These are phyloP conservation scores for Amanita inopinata DNA, from an alignment of 768 basidiomycete species.

Conservation along the genomic window DNA sequence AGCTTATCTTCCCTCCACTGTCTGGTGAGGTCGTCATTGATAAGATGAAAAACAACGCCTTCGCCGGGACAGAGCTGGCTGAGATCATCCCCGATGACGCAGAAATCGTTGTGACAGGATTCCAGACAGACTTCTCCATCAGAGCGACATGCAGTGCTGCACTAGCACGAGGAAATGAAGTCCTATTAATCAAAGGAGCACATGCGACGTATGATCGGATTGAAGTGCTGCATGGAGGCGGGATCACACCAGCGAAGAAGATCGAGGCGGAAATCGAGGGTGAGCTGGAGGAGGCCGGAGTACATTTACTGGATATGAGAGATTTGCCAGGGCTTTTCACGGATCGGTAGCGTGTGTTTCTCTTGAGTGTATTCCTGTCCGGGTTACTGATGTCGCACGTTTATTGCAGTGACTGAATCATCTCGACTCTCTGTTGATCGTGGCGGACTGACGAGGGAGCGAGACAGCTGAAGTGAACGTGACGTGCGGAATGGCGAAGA, in stretches of 20 bases:
- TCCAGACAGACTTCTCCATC: constrained; percentile 59
- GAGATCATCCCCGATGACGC: constrained; percentile 41
- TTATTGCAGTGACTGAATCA: too few relatives aligned
- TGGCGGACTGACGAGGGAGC: too few relatives aligned
- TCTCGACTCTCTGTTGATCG: too few relatives aligned
- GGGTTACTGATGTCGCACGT: too few relatives aligned
- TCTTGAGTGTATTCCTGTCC: not conserved
- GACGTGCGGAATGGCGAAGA: too few relatives aligned
- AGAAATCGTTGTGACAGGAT: constrained; percentile 56
- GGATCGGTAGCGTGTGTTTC: constrained; percentile 28
- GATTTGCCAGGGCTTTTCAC: constrained; percentile 51
- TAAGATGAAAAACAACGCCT: constrained; percentile 65
- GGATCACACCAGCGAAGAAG: constrained; percentile 37
- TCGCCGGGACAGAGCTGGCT: constrained; percentile 45
- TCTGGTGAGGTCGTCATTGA: constrained; percentile 47
- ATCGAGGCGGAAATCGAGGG: constrained; percentile 55
- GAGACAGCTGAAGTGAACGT: too few relatives aligned
- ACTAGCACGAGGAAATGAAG: constrained; percentile 53
- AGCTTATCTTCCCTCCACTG: constrained; percentile 44
- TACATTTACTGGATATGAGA: constrained; percentile 55
- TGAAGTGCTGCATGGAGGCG: constrained; percentile 51
- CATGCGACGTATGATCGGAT: constrained; percentile 62
- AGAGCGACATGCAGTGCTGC: constrained; percentile 53
- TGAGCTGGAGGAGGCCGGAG: constrained; percentile 63
- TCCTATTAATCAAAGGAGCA: constrained; percentile 51